Percentiles rank a stretch among this genome's conserved stretches.
Conservation (phyloP, 805 yeast genomes). For the Saccharomycopsis fermentans region DNA sequence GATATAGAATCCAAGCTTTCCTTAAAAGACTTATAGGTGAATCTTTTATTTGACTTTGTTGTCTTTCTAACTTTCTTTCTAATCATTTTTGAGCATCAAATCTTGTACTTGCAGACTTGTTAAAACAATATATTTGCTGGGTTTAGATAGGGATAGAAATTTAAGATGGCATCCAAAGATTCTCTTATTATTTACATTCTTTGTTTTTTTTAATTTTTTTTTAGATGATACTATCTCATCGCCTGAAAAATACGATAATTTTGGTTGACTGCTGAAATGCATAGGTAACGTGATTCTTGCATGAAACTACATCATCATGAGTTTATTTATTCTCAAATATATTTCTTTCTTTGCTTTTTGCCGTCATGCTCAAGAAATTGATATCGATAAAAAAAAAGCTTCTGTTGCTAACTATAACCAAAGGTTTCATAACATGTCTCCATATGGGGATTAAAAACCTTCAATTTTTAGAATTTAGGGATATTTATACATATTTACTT, state of each 20-base stretch:
- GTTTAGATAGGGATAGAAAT: not conserved
- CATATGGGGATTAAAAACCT: too few species aligned
- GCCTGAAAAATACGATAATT: not conserved
- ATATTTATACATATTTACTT: too few species aligned
- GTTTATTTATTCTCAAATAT: not conserved
- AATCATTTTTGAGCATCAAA: not conserved
- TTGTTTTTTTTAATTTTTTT: not conserved
- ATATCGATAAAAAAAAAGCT: too few species aligned
- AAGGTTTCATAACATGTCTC: too few species aligned
- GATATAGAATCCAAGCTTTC: conserved; percentile 76
- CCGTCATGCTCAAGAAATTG: not conserved
- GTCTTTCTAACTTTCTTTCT: conserved; percentile 30
- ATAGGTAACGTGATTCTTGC: not conserved
- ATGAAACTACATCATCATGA: not conserved
- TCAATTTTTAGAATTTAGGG: too few species aligned
- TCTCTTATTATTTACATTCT: not conserved
- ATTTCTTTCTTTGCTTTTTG: not conserved
- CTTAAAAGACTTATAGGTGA: conserved; percentile 64
- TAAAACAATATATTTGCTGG: too few species aligned
- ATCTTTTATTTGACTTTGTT: conserved; percentile 47
- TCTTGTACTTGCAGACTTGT: not conserved
- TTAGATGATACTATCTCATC: not conserved
- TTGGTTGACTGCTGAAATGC: not conserved
- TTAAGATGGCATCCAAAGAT: too few species aligned
- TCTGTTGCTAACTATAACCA: too few species aligned